Evolutionary conservation across 176 grass and related monocot genomes (phyloP).

Genomic region (Pontederia paniculata): DNA sequence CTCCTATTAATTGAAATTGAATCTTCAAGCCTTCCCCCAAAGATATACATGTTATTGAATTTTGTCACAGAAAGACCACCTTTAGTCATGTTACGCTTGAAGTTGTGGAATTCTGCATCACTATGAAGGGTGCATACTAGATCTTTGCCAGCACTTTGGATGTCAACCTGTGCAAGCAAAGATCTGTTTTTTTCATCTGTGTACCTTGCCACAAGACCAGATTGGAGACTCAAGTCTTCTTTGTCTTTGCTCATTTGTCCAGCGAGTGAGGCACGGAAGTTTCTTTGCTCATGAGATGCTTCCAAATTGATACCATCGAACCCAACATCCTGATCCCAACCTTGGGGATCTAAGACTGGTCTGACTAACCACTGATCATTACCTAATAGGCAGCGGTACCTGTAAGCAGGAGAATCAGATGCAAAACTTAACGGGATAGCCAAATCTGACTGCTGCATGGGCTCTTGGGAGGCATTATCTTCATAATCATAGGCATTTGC

Average conservation of each 20-base stretch:
- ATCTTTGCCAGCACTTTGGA: constrained; percentile 68
- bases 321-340: constrained; percentile 94
- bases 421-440: constrained; percentile 75
- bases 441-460: constrained; percentile 69
- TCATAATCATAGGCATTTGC: constrained; percentile 33
- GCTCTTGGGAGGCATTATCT: constrained; percentile 35
- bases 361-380: constrained; percentile 53
- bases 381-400: constrained; percentile 51
- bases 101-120: constrained; percentile 44
- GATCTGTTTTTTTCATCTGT: constrained; percentile 26
- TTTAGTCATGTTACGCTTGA: constrained; percentile 48
- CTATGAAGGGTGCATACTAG: constrained; percentile 58
- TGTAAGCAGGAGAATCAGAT: constrained; percentile 46
- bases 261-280: constrained; percentile 34
- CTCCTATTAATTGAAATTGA: constrained; percentile 37
- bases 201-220: constrained; percentile 58
- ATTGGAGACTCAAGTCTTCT: constrained; percentile 65
- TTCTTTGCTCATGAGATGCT: constrained; percentile 34
- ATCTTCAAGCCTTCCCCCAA: constrained; percentile 67
- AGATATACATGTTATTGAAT: constrained; percentile 52
- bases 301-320: constrained; percentile 88
- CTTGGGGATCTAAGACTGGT: constrained; percentile 83
- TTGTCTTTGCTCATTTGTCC: constrained; percentile 93
- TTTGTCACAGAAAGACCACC: constrained; percentile 68
- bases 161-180: constrained; percentile 36